These are phyloP conservation scores for Sporisorium scitamineum DNA, from an alignment of 1,284 basidiomycete genomes.

Conservation along the genomic window DNA sequence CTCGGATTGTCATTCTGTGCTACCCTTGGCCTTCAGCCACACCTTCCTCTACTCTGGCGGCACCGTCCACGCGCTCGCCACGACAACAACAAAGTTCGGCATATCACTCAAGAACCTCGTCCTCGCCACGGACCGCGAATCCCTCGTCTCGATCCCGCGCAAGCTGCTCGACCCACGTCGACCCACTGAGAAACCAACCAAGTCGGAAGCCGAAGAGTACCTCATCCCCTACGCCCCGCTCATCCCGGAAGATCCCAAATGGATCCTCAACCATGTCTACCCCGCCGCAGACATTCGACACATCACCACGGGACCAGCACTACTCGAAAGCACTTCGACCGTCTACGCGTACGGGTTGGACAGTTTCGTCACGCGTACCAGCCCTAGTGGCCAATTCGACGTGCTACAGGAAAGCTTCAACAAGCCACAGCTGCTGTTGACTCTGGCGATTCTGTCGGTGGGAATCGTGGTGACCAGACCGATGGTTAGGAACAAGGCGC, in stretches of 20 bases:
- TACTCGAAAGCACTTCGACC: conserved; percentile 91
- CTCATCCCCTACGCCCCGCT: conserved; percentile 86
- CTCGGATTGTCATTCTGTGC: neutral
- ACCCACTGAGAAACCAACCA: conserved; percentile 79
- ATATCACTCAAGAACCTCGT: conserved; percentile 88
- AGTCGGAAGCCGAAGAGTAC: conserved; percentile 85
- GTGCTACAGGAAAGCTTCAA: conserved; percentile 82
- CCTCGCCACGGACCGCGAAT: conserved; percentile 83
- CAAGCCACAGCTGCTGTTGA: conserved; percentile 89
- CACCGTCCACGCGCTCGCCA: conserved; percentile 76
- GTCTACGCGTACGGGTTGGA: conserved; percentile 88
- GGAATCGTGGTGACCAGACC: conserved; percentile 78
- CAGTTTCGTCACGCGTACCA: conserved; percentile 83
- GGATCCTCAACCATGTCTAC: conserved; percentile 82
- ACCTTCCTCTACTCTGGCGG: conserved; percentile 78
- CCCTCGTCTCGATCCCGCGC: conserved; percentile 81
- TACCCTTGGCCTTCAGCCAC: conserved; percentile 74
- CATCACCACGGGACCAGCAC: conserved; percentile 79
- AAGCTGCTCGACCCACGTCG: conserved; percentile 85
- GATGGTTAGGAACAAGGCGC: conserved; percentile 48
- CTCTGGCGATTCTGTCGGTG: conserved; percentile 78
- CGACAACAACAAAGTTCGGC: conserved; percentile 81
- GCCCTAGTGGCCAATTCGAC: conserved; percentile 92
- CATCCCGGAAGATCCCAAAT: conserved; percentile 79
- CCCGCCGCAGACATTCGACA: conserved; percentile 71